Base-by-base conservation (phyloP, 2,329 filamentous ascomycete genomes). In the Escovopsis sp. region DNA sequence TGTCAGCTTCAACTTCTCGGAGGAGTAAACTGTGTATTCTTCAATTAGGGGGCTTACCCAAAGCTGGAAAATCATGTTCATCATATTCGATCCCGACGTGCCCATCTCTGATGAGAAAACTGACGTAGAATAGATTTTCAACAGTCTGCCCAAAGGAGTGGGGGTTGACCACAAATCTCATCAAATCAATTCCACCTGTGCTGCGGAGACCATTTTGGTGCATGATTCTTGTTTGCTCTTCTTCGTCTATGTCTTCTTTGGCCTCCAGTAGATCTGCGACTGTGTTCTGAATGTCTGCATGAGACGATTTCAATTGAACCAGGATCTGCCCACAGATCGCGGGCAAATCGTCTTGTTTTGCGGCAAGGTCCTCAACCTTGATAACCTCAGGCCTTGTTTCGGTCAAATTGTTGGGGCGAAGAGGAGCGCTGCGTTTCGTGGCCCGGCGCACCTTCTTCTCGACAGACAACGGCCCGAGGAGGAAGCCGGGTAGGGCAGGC, bases 81-180 rank as follows among this genome's bases (percentile, higher is more conserved):
- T 95, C 88, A 43, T 77, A 73, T 3, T 75, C 69, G n/a, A 98
- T 70, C 32, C 76, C 77, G 6, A 87, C 75, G 46, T 74, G 77
- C 10, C 87, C 87, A 61, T 98, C 91, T 45, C 85, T 78, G 46
- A 96, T 86, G 47, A 98, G 65, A 56, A 98, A 98, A 57, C 85
- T 93, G 51, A 94, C 76, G 58, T 96, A 96, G 61, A 98, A 98
- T 53, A 98, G 69, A 53, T 98, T 98, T 59, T 98, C 91, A 6
- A 98, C 80, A 0, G 87, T 94, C 61, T 98, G 91, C 0, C 85
- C 85, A 54, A 96, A 98, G 1, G 86, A 94, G 34, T 67, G 67
- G 1, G 91, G 91, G 52, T 98, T 94, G 49, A 96, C 74, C 35
- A 87, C 85, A 51, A 95, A 96, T 41, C 82, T 78, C 59, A 95